phyloP scores from a whole-genome alignment of 176 grass and related monocot genomes.

The Phragmites australis region DNA sequence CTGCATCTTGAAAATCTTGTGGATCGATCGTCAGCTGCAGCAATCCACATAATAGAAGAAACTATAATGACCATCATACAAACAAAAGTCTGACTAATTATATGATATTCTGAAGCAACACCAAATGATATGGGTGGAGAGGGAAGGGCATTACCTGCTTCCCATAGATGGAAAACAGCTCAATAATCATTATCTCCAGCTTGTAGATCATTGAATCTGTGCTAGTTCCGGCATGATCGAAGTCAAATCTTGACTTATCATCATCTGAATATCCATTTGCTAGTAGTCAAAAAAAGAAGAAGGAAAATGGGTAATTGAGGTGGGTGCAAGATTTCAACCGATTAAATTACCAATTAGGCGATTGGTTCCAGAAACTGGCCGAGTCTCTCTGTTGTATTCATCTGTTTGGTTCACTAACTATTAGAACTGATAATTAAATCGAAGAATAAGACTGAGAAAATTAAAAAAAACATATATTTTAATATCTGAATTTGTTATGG shows the following conservation, averaged over 20 bases:
- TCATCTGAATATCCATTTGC: constrained; percentile 54
- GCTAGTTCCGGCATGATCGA: constrained; percentile 37
- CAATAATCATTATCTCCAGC: constrained; percentile 80
- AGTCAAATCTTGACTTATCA: constrained; percentile 57
- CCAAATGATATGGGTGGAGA: constrained; percentile 4
- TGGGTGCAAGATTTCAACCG: constrained; percentile 1
- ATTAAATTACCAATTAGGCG: constrained; percentile 55
- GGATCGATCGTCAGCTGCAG: constrained; percentile 69
- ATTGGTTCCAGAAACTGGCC: constrained; percentile 46
- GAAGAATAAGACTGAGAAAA: not conserved
- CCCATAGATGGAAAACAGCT: constrained; percentile 81
- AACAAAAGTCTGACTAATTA: constrained; percentile 8
- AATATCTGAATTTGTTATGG: constrained; percentile 9
- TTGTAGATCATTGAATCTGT: constrained; percentile 81
- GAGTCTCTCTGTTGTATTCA: constrained; percentile 53
- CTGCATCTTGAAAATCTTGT: constrained; percentile 88
- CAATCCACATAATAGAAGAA: constrained; percentile 34
- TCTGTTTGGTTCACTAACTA: constrained; percentile 46
- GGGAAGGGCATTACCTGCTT: constrained; percentile 58
- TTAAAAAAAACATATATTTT: constrained; percentile 28
- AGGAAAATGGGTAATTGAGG: constrained; percentile 13
- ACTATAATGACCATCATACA: constrained; percentile 19
- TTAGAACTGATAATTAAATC: constrained; percentile 10
- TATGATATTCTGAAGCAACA: constrained; percentile 26
- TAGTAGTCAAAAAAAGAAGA: constrained; percentile 24